These are phyloP conservation scores for Corchorus capsularis DNA, from an alignment of 345 rosid species.

Conservation along the genomic window DNA sequence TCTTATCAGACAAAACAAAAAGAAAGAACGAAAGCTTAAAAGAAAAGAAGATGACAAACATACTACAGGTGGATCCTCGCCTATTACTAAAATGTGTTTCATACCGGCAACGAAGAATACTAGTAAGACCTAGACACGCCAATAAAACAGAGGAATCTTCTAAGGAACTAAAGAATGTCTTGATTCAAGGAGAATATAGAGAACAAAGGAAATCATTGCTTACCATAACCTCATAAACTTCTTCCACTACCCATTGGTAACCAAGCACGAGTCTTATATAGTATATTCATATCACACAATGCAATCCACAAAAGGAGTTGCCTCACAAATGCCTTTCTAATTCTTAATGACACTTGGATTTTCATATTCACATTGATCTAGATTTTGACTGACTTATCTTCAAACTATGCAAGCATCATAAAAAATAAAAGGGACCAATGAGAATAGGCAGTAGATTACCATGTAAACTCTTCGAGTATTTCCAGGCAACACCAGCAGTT, in stretches of 20 bases:
- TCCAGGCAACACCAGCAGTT: conserved; percentile 86
- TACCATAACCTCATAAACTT: not conserved
- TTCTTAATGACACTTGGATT: not conserved
- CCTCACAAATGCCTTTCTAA: not conserved
- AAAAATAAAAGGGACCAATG: not conserved
- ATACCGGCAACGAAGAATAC: no score
- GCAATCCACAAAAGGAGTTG: not conserved
- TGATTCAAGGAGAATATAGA: not conserved
- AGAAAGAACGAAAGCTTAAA: not conserved
- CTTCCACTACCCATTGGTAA: not conserved
- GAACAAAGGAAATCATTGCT: conserved; percentile 5
- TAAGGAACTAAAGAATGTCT: not conserved
- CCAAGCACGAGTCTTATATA: not conserved
- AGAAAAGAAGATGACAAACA: not conserved
- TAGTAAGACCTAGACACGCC: no score
- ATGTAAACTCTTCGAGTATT: conserved; percentile 81
- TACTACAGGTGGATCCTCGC: not conserved
- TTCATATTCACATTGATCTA: not conserved
- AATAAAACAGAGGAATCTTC: not conserved
- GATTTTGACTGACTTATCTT: not conserved
- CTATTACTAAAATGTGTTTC: no score
- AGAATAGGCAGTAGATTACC: conserved; percentile 42
- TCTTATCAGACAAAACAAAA: not conserved
- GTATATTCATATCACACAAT: not conserved
- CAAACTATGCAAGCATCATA: not conserved